These are phyloP conservation scores for Penicillium sp. DNA, from an alignment of 2,329 filamentous ascomycete species.

Conservation along the genomic window DNA sequence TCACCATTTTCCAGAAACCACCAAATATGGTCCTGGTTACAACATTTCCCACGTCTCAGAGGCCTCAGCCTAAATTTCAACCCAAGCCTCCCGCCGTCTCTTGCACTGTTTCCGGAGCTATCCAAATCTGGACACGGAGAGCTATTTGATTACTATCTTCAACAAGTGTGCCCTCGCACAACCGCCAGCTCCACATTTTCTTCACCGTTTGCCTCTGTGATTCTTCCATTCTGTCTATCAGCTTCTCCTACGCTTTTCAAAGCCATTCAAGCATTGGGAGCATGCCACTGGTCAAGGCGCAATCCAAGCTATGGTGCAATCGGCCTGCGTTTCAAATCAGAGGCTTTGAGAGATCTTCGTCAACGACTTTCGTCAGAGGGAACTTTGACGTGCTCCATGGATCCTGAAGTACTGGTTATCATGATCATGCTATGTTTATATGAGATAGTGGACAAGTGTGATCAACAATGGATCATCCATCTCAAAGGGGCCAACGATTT, in stretches of 20 bases:
- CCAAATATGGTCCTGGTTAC: conserved; percentile 8
- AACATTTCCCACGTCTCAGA: conserved; percentile 3
- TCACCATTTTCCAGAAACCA: conserved; percentile 2
- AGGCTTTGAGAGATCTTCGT: conserved; percentile 38
- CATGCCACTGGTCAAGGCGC: conserved; percentile 38
- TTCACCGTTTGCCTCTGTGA: conserved; percentile 42
- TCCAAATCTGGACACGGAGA: conserved; percentile 29
- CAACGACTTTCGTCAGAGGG: conserved; percentile 32
- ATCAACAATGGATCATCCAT: conserved; percentile 49
- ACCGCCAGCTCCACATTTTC: conserved; percentile 35
- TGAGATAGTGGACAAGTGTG: conserved; percentile 46
- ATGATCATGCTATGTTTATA: conserved; percentile 50
- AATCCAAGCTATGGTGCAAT: conserved; percentile 32
- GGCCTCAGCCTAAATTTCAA: neutral
- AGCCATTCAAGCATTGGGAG: conserved; percentile 40
- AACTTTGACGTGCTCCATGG: conserved; percentile 25
- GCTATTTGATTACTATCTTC: conserved; percentile 42
- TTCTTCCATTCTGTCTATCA: conserved; percentile 40
- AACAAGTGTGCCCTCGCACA: conserved; percentile 42
- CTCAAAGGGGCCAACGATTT: conserved; percentile 49
- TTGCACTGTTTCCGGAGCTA: conserved; percentile 32
- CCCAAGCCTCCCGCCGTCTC: conserved; percentile 13
- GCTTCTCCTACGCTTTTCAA: conserved; percentile 40
- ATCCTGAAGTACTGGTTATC: conserved; percentile 41
- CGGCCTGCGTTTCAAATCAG: conserved; percentile 39